Conservation (phyloP, 768 basidiomycete species). For the Chlorophyllum brunneum region DNA sequence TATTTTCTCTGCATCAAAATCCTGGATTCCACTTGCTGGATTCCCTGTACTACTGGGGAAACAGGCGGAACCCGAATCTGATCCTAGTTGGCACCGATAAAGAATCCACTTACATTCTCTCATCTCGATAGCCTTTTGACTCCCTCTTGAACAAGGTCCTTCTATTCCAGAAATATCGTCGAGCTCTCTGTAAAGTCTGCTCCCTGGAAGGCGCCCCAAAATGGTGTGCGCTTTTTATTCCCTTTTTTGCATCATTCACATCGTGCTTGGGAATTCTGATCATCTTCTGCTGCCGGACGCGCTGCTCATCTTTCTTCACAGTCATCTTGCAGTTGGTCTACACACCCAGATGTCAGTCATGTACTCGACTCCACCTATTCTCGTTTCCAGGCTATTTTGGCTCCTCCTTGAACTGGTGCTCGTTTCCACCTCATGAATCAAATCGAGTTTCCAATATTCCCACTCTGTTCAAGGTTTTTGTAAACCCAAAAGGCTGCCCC, state of each 20-base stretch:
- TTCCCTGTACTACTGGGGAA: constrained; percentile 13
- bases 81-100: constrained; percentile 18
- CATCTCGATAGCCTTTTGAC: constrained; percentile 29
- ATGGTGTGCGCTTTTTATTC: constrained; percentile 8
- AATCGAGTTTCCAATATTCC: no score
- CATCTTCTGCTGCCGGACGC: not conserved
- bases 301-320: not conserved
- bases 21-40: constrained; percentile 22
- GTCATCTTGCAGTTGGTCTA: no score
- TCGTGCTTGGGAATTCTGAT: constrained; percentile 1
- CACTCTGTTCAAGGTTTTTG: no score
- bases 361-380: not conserved
- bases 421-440: no score
- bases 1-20: constrained; percentile 19
- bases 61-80: constrained; percentile 16
- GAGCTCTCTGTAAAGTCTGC: constrained; percentile 10
- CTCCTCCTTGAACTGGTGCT: no score
- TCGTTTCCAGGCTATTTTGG: not conserved
- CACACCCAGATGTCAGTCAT: not conserved
- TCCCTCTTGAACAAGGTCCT: constrained; percentile 15
- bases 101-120: constrained; percentile 9
- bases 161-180: constrained; percentile 22
- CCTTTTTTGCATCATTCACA: constrained; percentile 1
- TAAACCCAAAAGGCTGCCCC: no score
- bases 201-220: constrained; percentile 19